Evolutionary conservation across 306 rosid genomes (phyloP).

Genomic region (Potentilla sterilis): DNA sequence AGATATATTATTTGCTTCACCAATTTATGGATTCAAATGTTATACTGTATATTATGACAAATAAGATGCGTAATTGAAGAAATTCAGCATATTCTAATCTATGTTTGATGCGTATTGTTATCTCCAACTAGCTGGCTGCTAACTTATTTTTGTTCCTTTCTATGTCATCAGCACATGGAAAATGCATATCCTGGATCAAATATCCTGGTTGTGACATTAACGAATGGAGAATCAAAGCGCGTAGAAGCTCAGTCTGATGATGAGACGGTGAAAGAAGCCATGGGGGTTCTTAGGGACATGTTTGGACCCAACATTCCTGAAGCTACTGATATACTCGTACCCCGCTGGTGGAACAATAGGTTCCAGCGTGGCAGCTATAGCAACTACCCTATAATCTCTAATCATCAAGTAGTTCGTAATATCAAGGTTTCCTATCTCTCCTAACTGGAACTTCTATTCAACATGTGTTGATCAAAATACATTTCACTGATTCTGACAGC

Average conservation of each 20-base stretch:
- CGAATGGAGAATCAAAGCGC: constrained; percentile 93
- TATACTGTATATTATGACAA: background rate
- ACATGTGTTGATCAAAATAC: background rate
- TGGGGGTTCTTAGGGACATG: constrained; percentile 83
- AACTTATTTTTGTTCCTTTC: constrained; percentile 16
- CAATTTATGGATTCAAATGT: constrained; percentile 28
- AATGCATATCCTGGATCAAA: constrained; percentile 94
- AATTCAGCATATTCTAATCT: constrained; percentile 11
- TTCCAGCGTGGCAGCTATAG: constrained; percentile 97
- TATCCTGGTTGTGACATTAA: constrained; percentile 89
- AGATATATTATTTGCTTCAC: constrained; percentile 9
- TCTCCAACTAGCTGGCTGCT: constrained; percentile 29
- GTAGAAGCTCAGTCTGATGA: constrained; percentile 79
- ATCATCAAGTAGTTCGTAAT: constrained; percentile 45
- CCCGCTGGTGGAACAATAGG: constrained; percentile 90
- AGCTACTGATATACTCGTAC: constrained; percentile 81
- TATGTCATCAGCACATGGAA: constrained; percentile 92
- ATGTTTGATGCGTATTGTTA: constrained; percentile 13
- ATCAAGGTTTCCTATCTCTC: constrained; percentile 55
- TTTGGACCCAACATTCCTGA: constrained; percentile 77
- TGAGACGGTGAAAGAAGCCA: constrained; percentile 79
- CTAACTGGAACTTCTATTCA: background rate
- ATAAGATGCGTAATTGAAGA: constrained; percentile 27
- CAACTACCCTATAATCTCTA: constrained; percentile 73
- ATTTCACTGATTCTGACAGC: background rate